Base-by-base conservation (phyloP, 352 stramenopile genomes). In the Elongisporangium senticosum region DNA sequence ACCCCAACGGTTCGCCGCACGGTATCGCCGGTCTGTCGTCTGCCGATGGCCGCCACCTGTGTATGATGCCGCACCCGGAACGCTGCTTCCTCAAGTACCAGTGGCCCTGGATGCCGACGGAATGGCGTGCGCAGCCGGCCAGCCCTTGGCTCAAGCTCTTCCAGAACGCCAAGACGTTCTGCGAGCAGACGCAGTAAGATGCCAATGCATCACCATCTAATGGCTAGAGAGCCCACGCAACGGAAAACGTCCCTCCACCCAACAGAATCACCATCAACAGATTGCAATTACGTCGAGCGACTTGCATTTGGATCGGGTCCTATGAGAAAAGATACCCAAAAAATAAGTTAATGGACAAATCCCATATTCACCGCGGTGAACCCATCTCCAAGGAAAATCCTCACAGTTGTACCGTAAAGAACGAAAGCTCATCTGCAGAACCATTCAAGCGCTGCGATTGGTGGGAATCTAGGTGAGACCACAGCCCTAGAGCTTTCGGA, bases 61-160 rank as follows among this genome's bases (percentile, higher is more conserved):
- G 97, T 58, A 93, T 99, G 77, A 99, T 99, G 98, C 98, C 98
- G 54, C 98, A 99, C 77, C 97, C 97, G 17, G 97, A 99, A 75
- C 92, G 98, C 55, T 93, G 90, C 37, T 99, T 98, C 74, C 95
- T 97, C 58, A 93, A 92, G 64, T 99, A 96, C 89, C 97, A 99
- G 81, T 98, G 95, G 95, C 97, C 97, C 24, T 99, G 93, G 77
- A 89, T 89, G 66, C 95, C 96, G 21, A 62, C 77, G 22, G 85
- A 90, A 56, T 96, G 96, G 67, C 79, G 91, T 24, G 61, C 83
- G 55, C 60, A 79, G 51, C 67, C 86, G 17, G 90, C 86, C 37
- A 97, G 94, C 51, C 96, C 97, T 13, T 99, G 97, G 97, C 72
- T 99, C 54, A 94, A 96, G 65, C 92, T 99, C 75, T 99, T 99